Percentiles rank a stretch among this genome's conserved stretches.
phyloP scores from a whole-genome alignment of 202 grass and related monocot genomes.

The Miscanthus sacchariflorus region DNA sequence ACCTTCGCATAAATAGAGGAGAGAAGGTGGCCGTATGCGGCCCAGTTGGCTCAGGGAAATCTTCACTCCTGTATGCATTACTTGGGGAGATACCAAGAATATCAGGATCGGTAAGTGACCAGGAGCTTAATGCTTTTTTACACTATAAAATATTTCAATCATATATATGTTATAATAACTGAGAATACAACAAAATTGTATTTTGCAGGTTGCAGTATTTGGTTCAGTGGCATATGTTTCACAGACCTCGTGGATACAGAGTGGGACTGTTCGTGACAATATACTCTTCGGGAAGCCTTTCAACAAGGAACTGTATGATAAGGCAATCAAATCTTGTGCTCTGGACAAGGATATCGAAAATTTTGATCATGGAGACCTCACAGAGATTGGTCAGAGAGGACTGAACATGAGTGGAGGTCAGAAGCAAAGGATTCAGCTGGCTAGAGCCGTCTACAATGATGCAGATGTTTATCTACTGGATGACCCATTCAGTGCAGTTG shows the following conservation, averaged over 20 bases:
- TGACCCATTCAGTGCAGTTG: conserved; percentile 92
- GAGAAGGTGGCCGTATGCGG: conserved; percentile 88
- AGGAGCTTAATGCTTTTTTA: neutral
- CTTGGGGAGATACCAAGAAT: conserved; percentile 90
- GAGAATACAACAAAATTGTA: conserved; percentile 12
- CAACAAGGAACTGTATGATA: conserved; percentile 69
- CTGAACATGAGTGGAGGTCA: conserved; percentile 97
- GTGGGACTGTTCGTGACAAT: conserved; percentile 84
- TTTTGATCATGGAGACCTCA: conserved; percentile 83
- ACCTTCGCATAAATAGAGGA: conserved; percentile 58
- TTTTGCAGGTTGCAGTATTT: conserved; percentile 73
- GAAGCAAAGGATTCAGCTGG: conserved; percentile 97
- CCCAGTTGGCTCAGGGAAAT: conserved; percentile 82
- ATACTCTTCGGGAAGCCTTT: conserved; percentile 90
- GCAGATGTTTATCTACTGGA: conserved; percentile 89
- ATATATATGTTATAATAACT: conserved; percentile 4
- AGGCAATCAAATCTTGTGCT: conserved; percentile 72
- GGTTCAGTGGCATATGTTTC: conserved; percentile 90
- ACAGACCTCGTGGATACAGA: conserved; percentile 95
- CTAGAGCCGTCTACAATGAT: conserved; percentile 89
- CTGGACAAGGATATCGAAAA: conserved; percentile 88
- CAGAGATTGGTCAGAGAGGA: conserved; percentile 94
- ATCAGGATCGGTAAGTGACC: conserved; percentile 76
- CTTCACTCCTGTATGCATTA: conserved; percentile 65
- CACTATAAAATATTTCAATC: conserved; percentile 1